Evolutionary conservation across 129 eudicot species (phyloP), one percentile per base, ranked within the genome.

Genomic region (Arctium minus): DNA sequence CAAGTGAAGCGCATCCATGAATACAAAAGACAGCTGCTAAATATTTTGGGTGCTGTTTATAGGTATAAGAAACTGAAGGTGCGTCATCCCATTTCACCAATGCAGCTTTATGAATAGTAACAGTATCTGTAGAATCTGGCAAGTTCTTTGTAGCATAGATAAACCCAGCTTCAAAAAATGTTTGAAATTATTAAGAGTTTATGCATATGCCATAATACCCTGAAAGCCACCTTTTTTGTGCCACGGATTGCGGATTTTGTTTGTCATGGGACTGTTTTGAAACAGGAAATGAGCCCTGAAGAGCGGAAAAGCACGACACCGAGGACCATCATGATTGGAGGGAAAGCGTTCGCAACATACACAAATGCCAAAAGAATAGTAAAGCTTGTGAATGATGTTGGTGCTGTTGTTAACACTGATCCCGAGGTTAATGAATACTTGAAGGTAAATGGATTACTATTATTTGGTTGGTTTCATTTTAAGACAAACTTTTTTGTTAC

Each of bases 1-100:
- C 99, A 96, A 88, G 94, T 96, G 89, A 96, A 96, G 86, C 94
- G 99, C 33, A 93, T 96, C 80, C 99, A 96, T 73, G 99, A 96
- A 75, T 96, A 96, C 77, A 96, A 96, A 87, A 90, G 99, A 75
- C 99, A 96, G 89, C 93, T 96, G 86, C 77, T 96, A 60, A 96
- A 96, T 77, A 96, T 96, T 70, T 75, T 96, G 90, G 98, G 97
- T 36, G 98, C 92, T n/a, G 88, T 96, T 69, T 96, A 96, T 83
- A 88, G 99, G 84, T 96, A 93, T 98, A 96, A 96, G 92, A 96
- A 93, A 85, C 83, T 96, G 73, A 96, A 96, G 99, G 99, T 96
- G 76, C 53, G 92, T 72, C 40, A 38, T 50, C 60, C 18, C 35
- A 18, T 1, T 79, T 73, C 62, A 44, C 8, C 50, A 8, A 44